Evolutionary conservation across 2,329 filamentous ascomycete species (phyloP).

Genomic region (Cordyceps cateniannulata): DNA sequence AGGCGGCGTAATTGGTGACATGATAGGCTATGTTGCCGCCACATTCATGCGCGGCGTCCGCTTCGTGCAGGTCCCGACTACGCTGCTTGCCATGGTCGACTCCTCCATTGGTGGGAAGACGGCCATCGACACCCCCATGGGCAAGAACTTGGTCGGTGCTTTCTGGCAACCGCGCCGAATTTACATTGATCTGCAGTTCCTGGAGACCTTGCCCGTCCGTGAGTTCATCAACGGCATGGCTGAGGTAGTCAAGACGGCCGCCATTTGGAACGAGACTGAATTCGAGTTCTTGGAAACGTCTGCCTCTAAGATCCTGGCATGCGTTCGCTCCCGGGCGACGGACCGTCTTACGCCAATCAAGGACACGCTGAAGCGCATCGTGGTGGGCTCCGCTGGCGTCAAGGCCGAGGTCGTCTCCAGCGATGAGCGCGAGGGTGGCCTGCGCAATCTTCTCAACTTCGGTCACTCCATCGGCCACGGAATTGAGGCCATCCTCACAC

Average conservation of each 20-base stretch:
- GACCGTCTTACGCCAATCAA: slow-evolving; percentile 65
- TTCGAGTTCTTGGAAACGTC: slow-evolving; percentile 81
- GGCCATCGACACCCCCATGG: slow-evolving; percentile 90
- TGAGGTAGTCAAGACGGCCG: slow-evolving; percentile 95
- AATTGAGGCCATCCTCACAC: slow-evolving; percentile 89
- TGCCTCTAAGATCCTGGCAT: slow-evolving; percentile 62
- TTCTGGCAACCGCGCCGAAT: slow-evolving; percentile 96
- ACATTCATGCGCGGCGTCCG: slow-evolving; percentile 98
- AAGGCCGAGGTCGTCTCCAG: slow-evolving; percentile 93
- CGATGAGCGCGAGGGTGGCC: slow-evolving; percentile 88
- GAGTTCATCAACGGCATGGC: slow-evolving; percentile 99
- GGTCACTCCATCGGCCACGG: slow-evolving; percentile 97
- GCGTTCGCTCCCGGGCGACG: slow-evolving; percentile 29
- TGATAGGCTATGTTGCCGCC: slow-evolving; percentile 95
- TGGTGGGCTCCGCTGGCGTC: slow-evolving; percentile 83
- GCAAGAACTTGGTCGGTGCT: slow-evolving; percentile 91
- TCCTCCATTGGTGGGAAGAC: slow-evolving; percentile 98
- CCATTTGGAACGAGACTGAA: slow-evolving; percentile 87
- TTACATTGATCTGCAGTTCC: slow-evolving; percentile 87
- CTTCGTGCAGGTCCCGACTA: slow-evolving; percentile 95
- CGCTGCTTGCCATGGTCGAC: slow-evolving; percentile 93
- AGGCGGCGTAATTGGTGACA: slow-evolving; percentile 93
- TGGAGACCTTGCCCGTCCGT: slow-evolving; percentile 81
- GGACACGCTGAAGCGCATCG: slow-evolving; percentile 66
- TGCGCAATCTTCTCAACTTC: slow-evolving; percentile 94